These are phyloP conservation scores for Toxoplasma gondii DNA, from an alignment of 169 alveolate species.

Conservation along the genomic window DNA sequence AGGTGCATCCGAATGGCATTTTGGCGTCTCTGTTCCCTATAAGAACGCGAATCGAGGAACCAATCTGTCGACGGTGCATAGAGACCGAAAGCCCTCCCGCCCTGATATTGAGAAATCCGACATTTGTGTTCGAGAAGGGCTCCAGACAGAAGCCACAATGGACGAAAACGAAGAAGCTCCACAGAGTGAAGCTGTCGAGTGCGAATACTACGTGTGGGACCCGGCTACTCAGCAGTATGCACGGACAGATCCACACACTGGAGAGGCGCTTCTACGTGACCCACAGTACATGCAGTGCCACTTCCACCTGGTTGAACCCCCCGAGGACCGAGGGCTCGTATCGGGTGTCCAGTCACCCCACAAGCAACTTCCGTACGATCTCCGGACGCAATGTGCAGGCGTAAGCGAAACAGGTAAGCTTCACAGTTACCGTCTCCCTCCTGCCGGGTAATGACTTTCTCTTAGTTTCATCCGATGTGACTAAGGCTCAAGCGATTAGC, in stretches of 20 bases:
- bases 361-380: background rate
- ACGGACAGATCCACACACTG: slow-evolving; percentile 50
- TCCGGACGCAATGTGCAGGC: background rate
- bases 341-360: background rate
- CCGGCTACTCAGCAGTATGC: slow-evolving; percentile 50
- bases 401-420: background rate
- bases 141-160: background rate
- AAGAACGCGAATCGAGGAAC: too few species aligned
- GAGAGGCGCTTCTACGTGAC: slow-evolving; percentile 60
- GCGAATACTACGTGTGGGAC: slow-evolving; percentile 61
- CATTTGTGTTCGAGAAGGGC: too few species aligned
- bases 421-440: background rate
- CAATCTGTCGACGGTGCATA: too few species aligned
- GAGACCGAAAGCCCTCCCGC: too few species aligned
- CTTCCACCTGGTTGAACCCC: slow-evolving; percentile 39
- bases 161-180: background rate
- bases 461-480: too few species aligned
- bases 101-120: too few species aligned
- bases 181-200: slow-evolving; percentile 32
- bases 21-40: too few species aligned
- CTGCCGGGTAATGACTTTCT: background rate
- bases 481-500: too few species aligned
- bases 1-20: too few species aligned
- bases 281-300: slow-evolving; percentile 61
- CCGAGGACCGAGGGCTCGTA: background rate